Evolutionary conservation across 352 stramenopile genomes (phyloP), one percentile per base, ranked within the genome.

Genomic region (Aphanomyces cochlioides): DNA sequence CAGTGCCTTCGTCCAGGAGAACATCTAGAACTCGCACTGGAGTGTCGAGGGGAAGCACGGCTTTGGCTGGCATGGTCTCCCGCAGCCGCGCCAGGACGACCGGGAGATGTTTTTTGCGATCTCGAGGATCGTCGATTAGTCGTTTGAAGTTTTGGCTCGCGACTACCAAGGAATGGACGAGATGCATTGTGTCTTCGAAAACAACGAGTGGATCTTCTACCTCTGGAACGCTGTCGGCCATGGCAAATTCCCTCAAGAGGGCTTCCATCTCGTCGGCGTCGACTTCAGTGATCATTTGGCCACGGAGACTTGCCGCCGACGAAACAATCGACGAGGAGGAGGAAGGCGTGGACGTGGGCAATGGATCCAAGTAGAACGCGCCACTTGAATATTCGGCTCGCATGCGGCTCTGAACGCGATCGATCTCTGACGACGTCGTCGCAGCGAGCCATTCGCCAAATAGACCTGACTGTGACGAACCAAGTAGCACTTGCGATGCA

Each of bases 101-200:
- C 1, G 80, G 82, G 1, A 89, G 75, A 3, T 74, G 66, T 15
- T 74, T 72, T 72, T 88, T 89, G 28, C 82, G 75, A 41, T 84
- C 72, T 0, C 78, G 74, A 40, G 80, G 80, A n/a, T 79, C 77
- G 0, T 73, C 59, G 4, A 81, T 82, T 57, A 79, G 77, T 53
- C 84, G 78, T 68, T 90, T 90, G 54, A 90, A 50, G 69, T 78
- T 88, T n/a, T 80, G 87, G 7, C 79, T 82, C 1, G 88, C 72
- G 19, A 89, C 82, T 21, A 89, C 79, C 3, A 90, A 72, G 41
- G 83, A 88, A 21, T 82, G 74, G 40, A 89, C 80, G 15, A 90
- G 72, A 56, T 81, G 77, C 47, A 90, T 69, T 56, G 81, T 78
- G 38, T 88, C 81, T 53, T 80, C 77, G 39, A 90, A 89, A 45